Conservation (phyloP, 805 yeast genomes). For the Kuraishia molischiana region DNA sequence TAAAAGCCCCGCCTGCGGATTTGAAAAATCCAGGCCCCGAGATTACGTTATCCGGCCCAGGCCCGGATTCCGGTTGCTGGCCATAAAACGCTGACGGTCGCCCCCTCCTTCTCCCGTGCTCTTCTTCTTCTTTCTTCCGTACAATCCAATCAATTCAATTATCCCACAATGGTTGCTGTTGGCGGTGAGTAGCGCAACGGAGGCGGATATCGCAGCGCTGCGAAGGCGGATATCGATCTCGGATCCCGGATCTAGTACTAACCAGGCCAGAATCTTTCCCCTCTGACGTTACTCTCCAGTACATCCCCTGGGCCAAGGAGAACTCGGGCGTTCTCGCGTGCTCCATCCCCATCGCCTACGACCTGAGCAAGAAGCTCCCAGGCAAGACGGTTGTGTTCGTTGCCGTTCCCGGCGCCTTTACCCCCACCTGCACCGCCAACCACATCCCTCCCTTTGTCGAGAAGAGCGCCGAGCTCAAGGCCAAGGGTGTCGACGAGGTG, state of each 20-base stretch:
- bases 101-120: too few species aligned
- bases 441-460: conserved; percentile 31
- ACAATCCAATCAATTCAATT: neutral
- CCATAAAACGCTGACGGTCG: too few species aligned
- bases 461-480: conserved; percentile 23
- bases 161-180: neutral
- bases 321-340: conserved; percentile 27
- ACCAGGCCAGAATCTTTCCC: conserved; percentile 9
- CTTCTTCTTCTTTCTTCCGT: too few species aligned
- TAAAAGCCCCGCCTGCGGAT: too few species aligned
- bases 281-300: conserved; percentile 23
- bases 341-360: conserved; percentile 25
- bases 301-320: conserved; percentile 30
- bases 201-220: too few species aligned
- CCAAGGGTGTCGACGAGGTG: conserved; percentile 27
- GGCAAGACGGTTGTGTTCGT: conserved; percentile 32
- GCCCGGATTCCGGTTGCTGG: too few species aligned
- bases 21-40: too few species aligned
- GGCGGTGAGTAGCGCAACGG: neutral
- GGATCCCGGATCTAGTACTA: neutral
- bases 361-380: conserved; percentile 23
- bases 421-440: conserved; percentile 35
- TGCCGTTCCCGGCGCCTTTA: conserved; percentile 42
- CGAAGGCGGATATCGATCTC: too few species aligned
- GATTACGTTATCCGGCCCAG: too few species aligned